Evolutionary conservation across 441 rosid species (phyloP).

Genomic region (Theobroma grandiflorum): DNA sequence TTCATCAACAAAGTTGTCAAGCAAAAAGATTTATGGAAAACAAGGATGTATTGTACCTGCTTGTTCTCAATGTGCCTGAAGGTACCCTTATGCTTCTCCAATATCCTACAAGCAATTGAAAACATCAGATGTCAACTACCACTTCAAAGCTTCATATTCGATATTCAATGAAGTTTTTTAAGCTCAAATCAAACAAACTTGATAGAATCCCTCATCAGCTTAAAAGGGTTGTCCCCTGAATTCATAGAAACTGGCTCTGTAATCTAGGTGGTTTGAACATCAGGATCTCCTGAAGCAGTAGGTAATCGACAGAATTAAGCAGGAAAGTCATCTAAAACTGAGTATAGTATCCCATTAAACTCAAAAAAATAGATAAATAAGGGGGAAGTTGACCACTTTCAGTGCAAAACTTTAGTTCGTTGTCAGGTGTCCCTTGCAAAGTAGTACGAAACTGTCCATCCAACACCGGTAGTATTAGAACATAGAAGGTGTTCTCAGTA

Average conservation of each 20-base stretch:
- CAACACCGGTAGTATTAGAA: constrained; percentile 67
- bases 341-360: background rate
- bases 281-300: constrained; percentile 53
- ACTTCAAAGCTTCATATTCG: background rate
- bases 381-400: constrained; percentile 63
- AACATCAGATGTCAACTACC: background rate
- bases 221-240: constrained; percentile 67
- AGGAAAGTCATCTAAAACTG: background rate
- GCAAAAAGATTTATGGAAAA: background rate
- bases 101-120: constrained; percentile 44
- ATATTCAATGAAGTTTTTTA: background rate
- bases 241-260: constrained; percentile 59
- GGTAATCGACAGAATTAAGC: background rate
- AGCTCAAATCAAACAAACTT: constrained; percentile 46
- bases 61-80: constrained; percentile 67
- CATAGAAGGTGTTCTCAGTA: constrained; percentile 39
- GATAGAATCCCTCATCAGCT: constrained; percentile 66
- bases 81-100: constrained; percentile 63
- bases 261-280: constrained; percentile 45
- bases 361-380: background rate
- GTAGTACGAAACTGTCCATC: constrained; percentile 66
- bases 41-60: constrained; percentile 40
- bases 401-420: constrained; percentile 67
- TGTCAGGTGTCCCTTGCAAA: constrained; percentile 61
- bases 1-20: background rate